Evolutionary conservation across 495 filamentous ascomycete genomes (phyloP).

Genomic region (Parmelia sp.): DNA sequence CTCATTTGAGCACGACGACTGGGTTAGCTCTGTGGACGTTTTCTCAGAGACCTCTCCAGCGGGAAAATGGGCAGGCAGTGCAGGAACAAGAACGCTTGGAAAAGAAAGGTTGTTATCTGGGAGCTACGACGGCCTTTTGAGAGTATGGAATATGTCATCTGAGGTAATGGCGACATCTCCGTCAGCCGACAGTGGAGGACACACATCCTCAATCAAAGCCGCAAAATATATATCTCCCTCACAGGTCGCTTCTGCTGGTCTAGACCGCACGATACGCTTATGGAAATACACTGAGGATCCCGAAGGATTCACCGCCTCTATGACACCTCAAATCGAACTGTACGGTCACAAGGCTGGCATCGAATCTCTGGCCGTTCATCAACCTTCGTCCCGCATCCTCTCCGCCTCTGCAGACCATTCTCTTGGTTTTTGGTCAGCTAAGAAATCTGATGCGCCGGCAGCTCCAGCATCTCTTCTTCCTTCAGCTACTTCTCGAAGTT

Average conservation of each 20-base stretch:
- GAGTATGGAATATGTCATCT: slow-evolving; percentile 84
- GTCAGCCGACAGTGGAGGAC: slow-evolving; percentile 56
- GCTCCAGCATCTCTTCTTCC: slow-evolving; percentile 62
- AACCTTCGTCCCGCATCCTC: slow-evolving; percentile 66
- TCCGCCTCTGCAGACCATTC: slow-evolving; percentile 74
- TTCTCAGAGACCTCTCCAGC: slow-evolving; percentile 61
- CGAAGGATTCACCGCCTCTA: slow-evolving; percentile 51
- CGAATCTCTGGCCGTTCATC: slow-evolving; percentile 72
- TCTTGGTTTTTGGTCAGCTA: slow-evolving; percentile 78
- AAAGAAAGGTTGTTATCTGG: slow-evolving; percentile 75
- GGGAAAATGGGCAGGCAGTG: slow-evolving; percentile 46
- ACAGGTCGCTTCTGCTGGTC: slow-evolving; percentile 69
- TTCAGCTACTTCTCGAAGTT: slow-evolving; percentile 45
- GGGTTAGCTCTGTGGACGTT: slow-evolving; percentile 89
- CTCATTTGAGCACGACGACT: slow-evolving; percentile 92
- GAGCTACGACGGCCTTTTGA: slow-evolving; percentile 79
- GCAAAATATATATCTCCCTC: slow-evolving; percentile 72
- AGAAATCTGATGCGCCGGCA: slow-evolving; percentile 63
- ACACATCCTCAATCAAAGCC: slow-evolving; percentile 68
- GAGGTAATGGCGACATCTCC: slow-evolving; percentile 66
- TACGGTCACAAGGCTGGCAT: slow-evolving; percentile 76
- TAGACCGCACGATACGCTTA: slow-evolving; percentile 76
- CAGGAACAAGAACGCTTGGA: slow-evolving; percentile 37
- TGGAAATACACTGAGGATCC: slow-evolving; percentile 76
- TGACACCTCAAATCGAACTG: slow-evolving; percentile 73